phyloP scores from a whole-genome alignment of 208 protist species.

The Novymonas esmeraldas region DNA sequence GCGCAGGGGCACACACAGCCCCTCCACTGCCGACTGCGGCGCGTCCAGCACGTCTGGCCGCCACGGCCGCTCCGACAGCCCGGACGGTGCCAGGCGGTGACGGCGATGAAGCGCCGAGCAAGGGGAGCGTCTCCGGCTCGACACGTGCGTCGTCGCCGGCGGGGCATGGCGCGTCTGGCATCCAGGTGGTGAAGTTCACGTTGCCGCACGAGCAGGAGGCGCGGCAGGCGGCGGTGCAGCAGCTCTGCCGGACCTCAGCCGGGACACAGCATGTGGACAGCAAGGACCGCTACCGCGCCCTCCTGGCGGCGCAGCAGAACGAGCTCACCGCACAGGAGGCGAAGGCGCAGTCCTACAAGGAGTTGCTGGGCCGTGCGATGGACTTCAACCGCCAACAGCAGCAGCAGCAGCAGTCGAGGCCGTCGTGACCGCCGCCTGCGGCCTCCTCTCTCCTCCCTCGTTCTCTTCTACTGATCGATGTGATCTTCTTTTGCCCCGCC shows the following conservation, averaged over 20 bases:
- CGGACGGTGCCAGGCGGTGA: neutral
- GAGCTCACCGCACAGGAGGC: constrained; percentile 40
- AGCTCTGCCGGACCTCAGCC: constrained; percentile 47
- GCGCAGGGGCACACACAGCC: neutral
- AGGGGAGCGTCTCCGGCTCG: neutral
- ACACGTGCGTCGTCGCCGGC: constrained; percentile 3
- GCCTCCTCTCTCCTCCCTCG: no score
- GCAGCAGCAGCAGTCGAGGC: constrained; percentile 11
- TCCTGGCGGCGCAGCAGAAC: constrained; percentile 56
- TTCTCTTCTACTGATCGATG: no score
- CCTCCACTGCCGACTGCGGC: neutral
- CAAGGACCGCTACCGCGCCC: constrained; percentile 63
- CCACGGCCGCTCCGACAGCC: neutral
- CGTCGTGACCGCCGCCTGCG: no score
- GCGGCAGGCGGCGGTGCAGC: constrained; percentile 62
- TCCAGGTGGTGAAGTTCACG: constrained; percentile 74
- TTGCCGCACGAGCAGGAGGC: constrained; percentile 54
- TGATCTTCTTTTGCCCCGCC: no score
- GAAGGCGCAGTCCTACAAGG: constrained; percentile 58
- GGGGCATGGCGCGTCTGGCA: constrained; percentile 14
- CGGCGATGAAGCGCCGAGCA: constrained; percentile 1
- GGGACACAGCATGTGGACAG: constrained; percentile 57
- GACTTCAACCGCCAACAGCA: constrained; percentile 40
- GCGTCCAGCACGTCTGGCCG: no score
- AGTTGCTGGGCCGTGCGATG: constrained; percentile 58